Evolutionary conservation across 1,139 yeast species (phyloP), one percentile per base, ranked within the genome.

Genomic region (Yamadazyma diddensiae): DNA sequence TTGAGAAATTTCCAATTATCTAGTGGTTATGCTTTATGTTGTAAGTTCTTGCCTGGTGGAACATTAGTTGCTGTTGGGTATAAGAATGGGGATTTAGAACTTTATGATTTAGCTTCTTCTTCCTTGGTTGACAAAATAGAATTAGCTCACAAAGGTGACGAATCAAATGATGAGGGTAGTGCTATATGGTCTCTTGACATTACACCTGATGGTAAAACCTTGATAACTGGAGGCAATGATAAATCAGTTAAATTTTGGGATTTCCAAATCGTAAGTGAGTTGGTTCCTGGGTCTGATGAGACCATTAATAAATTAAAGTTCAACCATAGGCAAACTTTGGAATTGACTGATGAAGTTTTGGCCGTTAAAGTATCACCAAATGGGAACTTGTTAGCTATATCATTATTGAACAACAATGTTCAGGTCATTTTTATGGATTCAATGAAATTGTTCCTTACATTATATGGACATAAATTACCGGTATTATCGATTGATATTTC

Each of bases 381-480:
- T 53, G 67, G 79, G 36, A 83, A 73, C 49, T 76, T 71, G 39
- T 62, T 94, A 36, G 95, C 97, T 2, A 82, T 85, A 4, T 83
- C 97, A 1, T 65, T 94, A 35, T 70, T 92, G 47, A 96, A 92
- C 57, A 87, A 84, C 53, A 92, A 96, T 12, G 96, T 92, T 31
- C 94, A 94, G 59, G 94, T 92, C 19, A 87, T 92, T 47, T 90
- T 82, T 55, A 68, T 81, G 35, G 97, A 92, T 52, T 70, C 94
- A 3, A 71, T 88, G 54, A 94, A 92, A 59, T 82, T 92, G 50
- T 92, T 75, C 62, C 70, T 92, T 43, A 86, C 94, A 47, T 69
- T 92, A 40, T 92, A 92, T 52, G 99, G 99, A 20, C 99, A 92
- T 59, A 94, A 90, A 55, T 72, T 94, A 40, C 98, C 99, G 0